Evolutionary conservation across 768 basidiomycete genomes (phyloP), one percentile per base, ranked within the genome.

Genomic region (Boletus reticulatus): DNA sequence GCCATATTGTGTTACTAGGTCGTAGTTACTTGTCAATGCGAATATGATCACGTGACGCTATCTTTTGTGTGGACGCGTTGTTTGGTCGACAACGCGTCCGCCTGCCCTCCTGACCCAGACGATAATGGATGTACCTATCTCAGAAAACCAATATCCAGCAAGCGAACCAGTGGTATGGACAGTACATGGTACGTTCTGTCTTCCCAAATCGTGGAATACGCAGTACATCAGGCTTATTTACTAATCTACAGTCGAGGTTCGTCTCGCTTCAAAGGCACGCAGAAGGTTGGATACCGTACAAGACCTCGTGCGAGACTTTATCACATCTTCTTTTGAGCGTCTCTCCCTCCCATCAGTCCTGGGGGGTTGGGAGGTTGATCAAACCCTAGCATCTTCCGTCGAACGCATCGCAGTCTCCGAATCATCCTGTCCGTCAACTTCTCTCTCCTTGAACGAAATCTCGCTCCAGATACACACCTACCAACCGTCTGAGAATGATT

Each of bases 391-490:
- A 0, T 75, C 84, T 31, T 84, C 90, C 41, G 86, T 97, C 39
- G 91, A 96, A 54, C 79, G 78, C 46, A 88, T 98, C 52, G 72
- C 76, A 8, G 84, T 88, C 11, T 85, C 87, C 10, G 95, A 88
- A 68, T 84, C 83, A 2, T 67, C 85, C 48, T 87, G 82, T 69
- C 78, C 83, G n/a, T 76, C 76, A 13, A 76, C 74, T 12, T 76
- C 85, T 37, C 69, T 83, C 19, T 76, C 80, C 4, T 69, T 87
- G 50, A 79, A 81, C 19, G 81, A 88, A 55, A 79, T 84, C 49
- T 71, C 73, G 9, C 78, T 95, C 37, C 84, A 91, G 60, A 84
- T 97, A 52, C 92, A 99, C 65, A 84, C 97, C 14, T 99, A 98
- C 67, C 88, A 94, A 56, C 86, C 89, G 11, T 80, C 80, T 0